Evolutionary conservation across 768 basidiomycete genomes (phyloP), one percentile per base, ranked within the genome.

Genomic region (Amanita rimosa): DNA sequence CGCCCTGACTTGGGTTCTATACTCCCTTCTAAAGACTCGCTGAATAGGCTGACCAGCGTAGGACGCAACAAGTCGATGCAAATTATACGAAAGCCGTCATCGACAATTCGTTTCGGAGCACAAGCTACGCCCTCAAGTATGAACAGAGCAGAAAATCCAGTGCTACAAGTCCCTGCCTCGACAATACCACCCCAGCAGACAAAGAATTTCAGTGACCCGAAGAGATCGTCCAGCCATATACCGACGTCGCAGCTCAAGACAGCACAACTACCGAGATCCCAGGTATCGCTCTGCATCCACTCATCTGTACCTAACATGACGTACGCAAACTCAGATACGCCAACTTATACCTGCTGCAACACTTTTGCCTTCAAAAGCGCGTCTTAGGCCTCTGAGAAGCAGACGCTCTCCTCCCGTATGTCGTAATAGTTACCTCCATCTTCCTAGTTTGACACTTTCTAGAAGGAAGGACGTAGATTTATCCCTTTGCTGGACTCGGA

Each of bases 401-500:
- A 37, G 46, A 19, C 54, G 58, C 27, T 56, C 57, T 27, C 57
- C 58, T 36, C 57, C 56, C 29, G 58, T 60, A 36, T 36, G 58
- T 54, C n/a, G 29, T 44, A 9, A 39, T 16, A 17, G 21, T 22
- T 24, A 14, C 42, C n/a, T 26, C 14, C 24, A 16, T 19, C 16
- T 17, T 24, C n/a, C 43, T 3, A 38, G 24, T 17, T 34, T 45
- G 31, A 50, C 43, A 22, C 11, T 21, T 44, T 4, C 35, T 47
- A 72, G 69, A 67, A 63, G 53, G 67, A 70, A 55, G 71, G 72
- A 53, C 64, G 71, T 48, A 63, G 74, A 10, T 75, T 74, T 48
- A 74, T 75, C 26, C 70, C 73, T 7, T 52, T 75, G 35, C 62
- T 69, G 40, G 71, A 73, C 52, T 69, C 69, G 3, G 73, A 75